Conservation (phyloP, 257 asterid species). For the Nyctanthes arbortristis region DNA sequence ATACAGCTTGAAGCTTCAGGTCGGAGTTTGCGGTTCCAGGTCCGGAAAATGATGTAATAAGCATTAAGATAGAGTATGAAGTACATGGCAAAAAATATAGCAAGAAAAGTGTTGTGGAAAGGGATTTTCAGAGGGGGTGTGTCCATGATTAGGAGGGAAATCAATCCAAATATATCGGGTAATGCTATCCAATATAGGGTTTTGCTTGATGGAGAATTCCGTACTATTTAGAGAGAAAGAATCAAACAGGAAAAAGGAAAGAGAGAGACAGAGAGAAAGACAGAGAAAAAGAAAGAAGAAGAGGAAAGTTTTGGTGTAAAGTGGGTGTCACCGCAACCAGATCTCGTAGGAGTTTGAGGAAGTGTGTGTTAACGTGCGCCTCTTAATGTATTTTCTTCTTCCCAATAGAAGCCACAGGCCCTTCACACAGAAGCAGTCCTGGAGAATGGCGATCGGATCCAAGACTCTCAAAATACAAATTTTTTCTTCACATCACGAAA, state of each 20-base stretch:
- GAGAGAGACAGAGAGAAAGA: background rate
- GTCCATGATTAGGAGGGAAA: constrained; percentile 38
- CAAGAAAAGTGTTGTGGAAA: constrained; percentile 37
- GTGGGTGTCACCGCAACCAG: constrained; percentile 15
- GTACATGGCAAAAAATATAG: constrained; percentile 47
- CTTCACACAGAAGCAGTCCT: no score
- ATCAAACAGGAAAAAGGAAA: background rate
- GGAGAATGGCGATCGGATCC: no score
- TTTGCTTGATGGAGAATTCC: constrained; percentile 1
- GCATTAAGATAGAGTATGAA: constrained; percentile 51
- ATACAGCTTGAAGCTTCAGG: constrained; percentile 94
- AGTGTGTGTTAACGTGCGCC: background rate
- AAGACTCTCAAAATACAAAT: no score
- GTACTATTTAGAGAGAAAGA: background rate
- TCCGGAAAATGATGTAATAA: constrained; percentile 55
- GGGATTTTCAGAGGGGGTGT: constrained; percentile 14
- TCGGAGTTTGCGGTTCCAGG: constrained; percentile 64
- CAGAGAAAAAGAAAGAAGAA: constrained; percentile 7
- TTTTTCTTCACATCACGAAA: no score
- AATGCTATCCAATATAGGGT: constrained; percentile 14
- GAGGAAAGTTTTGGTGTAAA: constrained; percentile 10
- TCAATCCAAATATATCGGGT: background rate
- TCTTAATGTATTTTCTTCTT: background rate
- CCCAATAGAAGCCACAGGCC: background rate
- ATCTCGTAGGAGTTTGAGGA: constrained; percentile 16